Base-by-base conservation (phyloP, 1,284 basidiomycete species). In the Ustilago shanxiensis region DNA sequence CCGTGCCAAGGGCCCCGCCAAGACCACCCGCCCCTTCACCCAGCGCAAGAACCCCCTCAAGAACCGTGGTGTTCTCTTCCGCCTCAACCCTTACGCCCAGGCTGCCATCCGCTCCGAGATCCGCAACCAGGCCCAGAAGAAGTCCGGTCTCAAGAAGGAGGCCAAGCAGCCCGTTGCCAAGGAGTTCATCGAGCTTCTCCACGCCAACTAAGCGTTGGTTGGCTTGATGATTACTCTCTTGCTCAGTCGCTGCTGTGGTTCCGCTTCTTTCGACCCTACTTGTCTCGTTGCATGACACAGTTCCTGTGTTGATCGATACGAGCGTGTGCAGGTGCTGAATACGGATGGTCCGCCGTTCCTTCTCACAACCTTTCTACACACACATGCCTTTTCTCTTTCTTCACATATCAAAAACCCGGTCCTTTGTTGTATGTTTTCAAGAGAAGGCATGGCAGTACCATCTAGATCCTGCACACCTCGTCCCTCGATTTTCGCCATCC, bases 31-130 rank as follows among this genome's bases (percentile, higher is more conserved):
- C 86, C 95, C 95, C 79, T 97, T 94, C 93, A 95, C 95, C 79
- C 96, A 98, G 90, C 95, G 95, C 93, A 98, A 98, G 93, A 98
- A 98, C 91, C 95, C 96, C 67, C 82, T 86, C 63, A 78, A 91
- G 89, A 99, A 99, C 93, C 95, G 94, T 89, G 93, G 91, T 72
- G 90, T 98, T 84, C 91, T 99, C 87, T 98, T 96, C 95, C 92
- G 95, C 85, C 91, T 99, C 89, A 99, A 99, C 91, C 97, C 97
- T 65, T 99, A 99, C 89, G 96, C 96, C 63, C 86, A 97, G 77
- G 66, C 82, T 50, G 74, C 79, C 24, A 83, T 85, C 79, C 82
- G 84, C 37, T 77, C 74, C 64, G 79, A 81, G 72, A 73, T 83
- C 59, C 79, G 83, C 60, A 61, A 78, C 72, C 77, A 85, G 81